phyloP scores from a whole-genome alignment of 2,329 filamentous ascomycete genomes.

The Nothophoma quercina region DNA sequence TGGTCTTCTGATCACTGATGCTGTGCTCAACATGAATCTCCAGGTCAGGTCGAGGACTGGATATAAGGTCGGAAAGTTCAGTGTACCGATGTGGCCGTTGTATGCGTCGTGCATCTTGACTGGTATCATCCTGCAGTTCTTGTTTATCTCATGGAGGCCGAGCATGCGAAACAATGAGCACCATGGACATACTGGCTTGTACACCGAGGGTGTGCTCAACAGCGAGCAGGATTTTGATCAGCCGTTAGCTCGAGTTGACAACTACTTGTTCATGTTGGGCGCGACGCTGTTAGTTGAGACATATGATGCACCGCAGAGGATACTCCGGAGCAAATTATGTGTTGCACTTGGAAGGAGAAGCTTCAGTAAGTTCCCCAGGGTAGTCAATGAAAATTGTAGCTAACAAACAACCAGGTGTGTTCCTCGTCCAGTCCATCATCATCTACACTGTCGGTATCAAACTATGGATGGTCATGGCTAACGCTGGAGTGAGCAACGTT shows the following conservation, averaged over 20 bases:
- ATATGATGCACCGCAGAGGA: slow-evolving; percentile 44
- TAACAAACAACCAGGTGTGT: slow-evolving; percentile 46
- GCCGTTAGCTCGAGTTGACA: slow-evolving; percentile 52
- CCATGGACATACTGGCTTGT: slow-evolving; percentile 52
- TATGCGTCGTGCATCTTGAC: slow-evolving; percentile 42
- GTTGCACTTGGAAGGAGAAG: slow-evolving; percentile 53
- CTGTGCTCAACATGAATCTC: slow-evolving; percentile 54
- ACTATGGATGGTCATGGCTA: slow-evolving; percentile 51
- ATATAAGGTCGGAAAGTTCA: slow-evolving; percentile 20
- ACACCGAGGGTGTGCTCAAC: slow-evolving; percentile 50
- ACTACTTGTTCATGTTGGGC: slow-evolving; percentile 55
- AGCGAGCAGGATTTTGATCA: slow-evolving; percentile 41
- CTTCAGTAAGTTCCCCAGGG: slow-evolving; percentile 49
- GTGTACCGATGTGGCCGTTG: slow-evolving; percentile 41
- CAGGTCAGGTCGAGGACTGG: slow-evolving; percentile 30
- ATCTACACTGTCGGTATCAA: slow-evolving; percentile 55
- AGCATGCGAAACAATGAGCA: slow-evolving; percentile 48
- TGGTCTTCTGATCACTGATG: slow-evolving; percentile 58
- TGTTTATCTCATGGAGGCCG: slow-evolving; percentile 53
- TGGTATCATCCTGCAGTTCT: slow-evolving; percentile 52
- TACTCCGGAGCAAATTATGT: slow-evolving; percentile 47
- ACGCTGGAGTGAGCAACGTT: slow-evolving; percentile 17
- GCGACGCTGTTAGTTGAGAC: slow-evolving; percentile 53
- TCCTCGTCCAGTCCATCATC: slow-evolving; percentile 52
- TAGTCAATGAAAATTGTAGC: neutral